Conservation (phyloP, 2,329 filamentous ascomycete species). For the Plenodomus biglobosus region DNA sequence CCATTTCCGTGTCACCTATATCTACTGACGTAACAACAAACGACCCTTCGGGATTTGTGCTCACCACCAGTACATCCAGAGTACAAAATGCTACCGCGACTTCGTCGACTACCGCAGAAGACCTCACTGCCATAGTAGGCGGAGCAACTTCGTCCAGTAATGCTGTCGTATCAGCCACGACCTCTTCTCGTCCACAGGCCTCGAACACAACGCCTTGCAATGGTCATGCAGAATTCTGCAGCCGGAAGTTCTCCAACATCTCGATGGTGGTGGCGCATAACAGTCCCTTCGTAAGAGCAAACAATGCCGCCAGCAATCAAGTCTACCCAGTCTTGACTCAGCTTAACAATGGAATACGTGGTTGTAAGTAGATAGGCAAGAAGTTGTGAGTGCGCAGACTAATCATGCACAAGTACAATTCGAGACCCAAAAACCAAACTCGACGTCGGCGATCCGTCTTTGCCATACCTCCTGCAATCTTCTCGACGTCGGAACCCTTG, state of each 20-base stretch:
- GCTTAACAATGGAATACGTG: slow-evolving; percentile 41
- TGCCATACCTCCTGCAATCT: slow-evolving; percentile 85
- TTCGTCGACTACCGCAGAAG: slow-evolving; percentile 11
- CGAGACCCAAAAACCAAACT: slow-evolving; percentile 59
- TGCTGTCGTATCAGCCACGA: slow-evolving; percentile 11
- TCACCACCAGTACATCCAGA: slow-evolving; percentile 7
- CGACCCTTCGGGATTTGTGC: not conserved
- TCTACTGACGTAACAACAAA: slow-evolving; percentile 12
- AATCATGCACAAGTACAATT: slow-evolving; percentile 55
- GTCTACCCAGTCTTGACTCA: slow-evolving; percentile 29
- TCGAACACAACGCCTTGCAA: slow-evolving; percentile 40
- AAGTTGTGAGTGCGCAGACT: not conserved
- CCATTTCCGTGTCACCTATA: slow-evolving; percentile 5
- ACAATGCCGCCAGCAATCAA: slow-evolving; percentile 42
- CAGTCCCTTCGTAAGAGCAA: slow-evolving; percentile 33
- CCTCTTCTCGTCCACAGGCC: slow-evolving; percentile 12
- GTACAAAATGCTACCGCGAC: slow-evolving; percentile 16
- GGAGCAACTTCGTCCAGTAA: slow-evolving; percentile 11
- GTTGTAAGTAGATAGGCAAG: slow-evolving; percentile 25
- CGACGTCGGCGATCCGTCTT: slow-evolving; percentile 61
- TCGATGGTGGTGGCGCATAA: slow-evolving; percentile 43
- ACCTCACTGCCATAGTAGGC: slow-evolving; percentile 25
- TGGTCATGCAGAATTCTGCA: slow-evolving; percentile 39
- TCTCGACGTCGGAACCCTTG: slow-evolving; percentile 77
- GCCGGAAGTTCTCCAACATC: slow-evolving; percentile 38